Evolutionary conservation across 2,329 filamentous ascomycete species (phyloP).

Genomic region (Pezicula neosporulosa): DNA sequence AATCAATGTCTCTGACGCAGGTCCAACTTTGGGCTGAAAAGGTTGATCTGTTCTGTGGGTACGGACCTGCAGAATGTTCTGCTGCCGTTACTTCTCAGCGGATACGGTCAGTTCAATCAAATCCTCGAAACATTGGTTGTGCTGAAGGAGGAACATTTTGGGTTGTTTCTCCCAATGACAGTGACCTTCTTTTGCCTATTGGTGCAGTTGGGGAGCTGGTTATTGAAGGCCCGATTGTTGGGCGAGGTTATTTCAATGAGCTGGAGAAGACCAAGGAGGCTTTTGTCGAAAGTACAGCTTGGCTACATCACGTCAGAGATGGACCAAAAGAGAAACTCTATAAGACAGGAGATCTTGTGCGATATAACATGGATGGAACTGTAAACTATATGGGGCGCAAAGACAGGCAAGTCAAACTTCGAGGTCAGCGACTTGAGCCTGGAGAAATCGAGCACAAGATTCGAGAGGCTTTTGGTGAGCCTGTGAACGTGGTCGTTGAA

Average conservation of each 20-base stretch:
- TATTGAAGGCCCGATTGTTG: conserved; percentile 50
- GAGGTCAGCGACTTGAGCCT: not conserved
- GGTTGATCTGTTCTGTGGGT: too few species aligned
- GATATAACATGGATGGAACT: not conserved
- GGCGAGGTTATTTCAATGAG: conserved; percentile 58
- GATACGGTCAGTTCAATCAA: too few species aligned
- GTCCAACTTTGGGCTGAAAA: too few species aligned
- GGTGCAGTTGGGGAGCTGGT: conserved; percentile 24
- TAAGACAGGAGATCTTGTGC: not conserved
- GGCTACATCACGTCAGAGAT: conserved; percentile 31
- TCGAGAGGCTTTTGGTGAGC: too few species aligned
- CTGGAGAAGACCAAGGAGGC: conserved; percentile 51
- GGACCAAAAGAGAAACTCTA: not conserved
- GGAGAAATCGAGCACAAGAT: not conserved
- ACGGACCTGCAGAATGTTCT: too few species aligned
- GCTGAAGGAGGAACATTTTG: conserved; percentile 36
- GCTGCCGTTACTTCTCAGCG: too few species aligned
- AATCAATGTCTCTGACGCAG: too few species aligned
- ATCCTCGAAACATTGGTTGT: conserved; percentile 11
- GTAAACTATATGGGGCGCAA: not conserved
- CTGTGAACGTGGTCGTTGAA: too few species aligned
- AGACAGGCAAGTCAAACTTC: not conserved
- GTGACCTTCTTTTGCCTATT: conserved; percentile 15
- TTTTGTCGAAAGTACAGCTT: conserved; percentile 54
- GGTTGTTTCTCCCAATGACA: conserved; percentile 14